Conservation (phyloP, 2,329 filamentous ascomycete species). For the Dactylellina haptotyla region DNA sequence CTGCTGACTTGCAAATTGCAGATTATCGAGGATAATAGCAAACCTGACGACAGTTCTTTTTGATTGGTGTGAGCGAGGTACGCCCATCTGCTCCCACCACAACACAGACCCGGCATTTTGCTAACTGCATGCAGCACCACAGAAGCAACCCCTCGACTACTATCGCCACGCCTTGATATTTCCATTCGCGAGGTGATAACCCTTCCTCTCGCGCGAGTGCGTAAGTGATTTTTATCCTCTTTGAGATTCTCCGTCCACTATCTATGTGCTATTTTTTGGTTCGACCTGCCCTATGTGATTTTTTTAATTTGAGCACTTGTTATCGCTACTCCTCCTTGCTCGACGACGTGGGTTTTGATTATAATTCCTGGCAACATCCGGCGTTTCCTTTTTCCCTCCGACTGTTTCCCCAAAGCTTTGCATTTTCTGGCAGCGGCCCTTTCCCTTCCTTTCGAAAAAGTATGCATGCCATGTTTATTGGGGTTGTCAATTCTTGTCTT, state of each 20-base stretch:
- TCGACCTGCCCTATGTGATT: neutral
- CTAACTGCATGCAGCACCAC: too few relatives aligned
- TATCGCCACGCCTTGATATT: too few relatives aligned
- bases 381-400: slow-evolving; percentile 29
- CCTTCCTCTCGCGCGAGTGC: too few relatives aligned
- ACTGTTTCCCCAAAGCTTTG: slow-evolving; percentile 2
- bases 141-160: too few relatives aligned
- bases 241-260: too few relatives aligned
- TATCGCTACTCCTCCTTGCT: neutral
- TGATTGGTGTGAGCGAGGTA: slow-evolving; percentile 18
- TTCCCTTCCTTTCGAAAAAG: slow-evolving; percentile 12
- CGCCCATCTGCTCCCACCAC: neutral
- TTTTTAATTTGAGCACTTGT: neutral
- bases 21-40: neutral
- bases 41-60: slow-evolving; percentile 4
- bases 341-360: slow-evolving; percentile 1
- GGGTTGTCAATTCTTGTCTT: slow-evolving; percentile 52
- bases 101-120: too few relatives aligned
- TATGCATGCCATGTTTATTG: slow-evolving; percentile 43
- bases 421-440: neutral
- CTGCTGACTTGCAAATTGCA: neutral
- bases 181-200: neutral
- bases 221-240: too few relatives aligned
- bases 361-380: slow-evolving; percentile 30
- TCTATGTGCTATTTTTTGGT: neutral